Conservation (phyloP, 352 stramenopile species). For the Pythium monospermum region DNA sequence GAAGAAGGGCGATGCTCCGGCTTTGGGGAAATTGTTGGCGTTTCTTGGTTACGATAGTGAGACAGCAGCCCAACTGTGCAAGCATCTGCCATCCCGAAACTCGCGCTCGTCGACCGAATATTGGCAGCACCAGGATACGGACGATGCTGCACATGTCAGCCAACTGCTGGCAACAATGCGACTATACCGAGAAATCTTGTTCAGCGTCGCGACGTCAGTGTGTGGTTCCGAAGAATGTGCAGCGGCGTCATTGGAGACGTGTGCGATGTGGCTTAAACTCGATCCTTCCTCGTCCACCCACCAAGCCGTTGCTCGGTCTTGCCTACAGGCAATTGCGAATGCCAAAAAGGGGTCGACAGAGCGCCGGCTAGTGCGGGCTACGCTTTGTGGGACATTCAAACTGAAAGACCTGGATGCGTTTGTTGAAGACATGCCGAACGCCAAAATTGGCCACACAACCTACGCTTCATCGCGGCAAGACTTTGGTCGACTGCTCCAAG, state of each 20-base stretch:
- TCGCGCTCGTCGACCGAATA: neutral
- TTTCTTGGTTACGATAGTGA: neutral
- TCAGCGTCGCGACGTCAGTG: neutral
- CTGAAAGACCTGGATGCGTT: neutral
- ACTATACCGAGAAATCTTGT: neutral
- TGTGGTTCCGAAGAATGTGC: neutral
- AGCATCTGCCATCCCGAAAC: neutral
- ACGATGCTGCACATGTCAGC: neutral
- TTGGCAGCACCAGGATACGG: neutral
- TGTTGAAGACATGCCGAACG: neutral
- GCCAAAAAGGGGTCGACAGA: slow-evolving; percentile 3
- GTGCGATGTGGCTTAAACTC: neutral
- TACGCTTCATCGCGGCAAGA: slow-evolving; percentile 1
- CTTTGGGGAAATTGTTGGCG: neutral
- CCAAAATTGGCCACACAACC: neutral
- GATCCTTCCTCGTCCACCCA: neutral
- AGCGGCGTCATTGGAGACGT: neutral
- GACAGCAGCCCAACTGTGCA: neutral
- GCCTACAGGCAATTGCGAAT: too few species aligned
- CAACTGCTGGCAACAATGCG: neutral
- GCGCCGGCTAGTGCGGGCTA: neutral
- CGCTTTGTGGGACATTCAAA: slow-evolving; percentile 2
- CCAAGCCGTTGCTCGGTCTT: neutral
- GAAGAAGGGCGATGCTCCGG: neutral
- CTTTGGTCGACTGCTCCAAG: neutral